Evolutionary conservation across 169 alveolate species (phyloP), one percentile per base, ranked within the genome.

Genomic region (Toxoplasma gondii): DNA sequence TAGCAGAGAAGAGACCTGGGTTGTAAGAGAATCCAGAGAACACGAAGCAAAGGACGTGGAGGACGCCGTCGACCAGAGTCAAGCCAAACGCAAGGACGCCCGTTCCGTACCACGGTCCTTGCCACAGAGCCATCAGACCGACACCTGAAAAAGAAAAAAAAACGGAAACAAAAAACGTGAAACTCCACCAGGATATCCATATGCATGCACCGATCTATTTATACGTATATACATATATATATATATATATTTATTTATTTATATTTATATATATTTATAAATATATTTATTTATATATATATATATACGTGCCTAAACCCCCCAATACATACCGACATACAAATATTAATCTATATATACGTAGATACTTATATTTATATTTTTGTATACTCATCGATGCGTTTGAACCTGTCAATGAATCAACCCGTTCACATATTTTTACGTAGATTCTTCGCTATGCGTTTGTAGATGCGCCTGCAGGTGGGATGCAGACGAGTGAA

Each of bases 81-180:
- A 78, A n/a, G 16, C 86, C 86, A 78, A 78, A 78, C 29, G 86
- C 86, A 36, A 78, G n/a, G 10, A 78, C 45, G 49, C 86, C 86
- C 45, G 86, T 78, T 17, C 86, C 86, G 45, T 78, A 78, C 86
- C 86, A 78, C 45, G 86, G 86, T 45, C 86, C 86, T n/a, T 78
- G 86, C 86, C 86, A 78, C 86, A 78, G 27, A 16, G 86, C 86
- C 39, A 78, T 41, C 86, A 31, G 9, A 12, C 49, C 16, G 86
- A 78, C 43, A 29, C 86, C 86, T 78, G 86, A 78, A n/a, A 36
- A n/a, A 19, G n/a, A 36, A 38, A 17, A 16, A 4, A 64, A 78
- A 38, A 78, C 39, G n/a, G 44, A 78, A 19, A 69, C 5, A 22
- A 69, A 17, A 69, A 17, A 69, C 82, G 38, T 29, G 38, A 49